Percentiles rank a stretch among this genome's conserved stretches.
phyloP scores from a whole-genome alignment of 306 rosid species.

The Cicer chorassanicum region DNA sequence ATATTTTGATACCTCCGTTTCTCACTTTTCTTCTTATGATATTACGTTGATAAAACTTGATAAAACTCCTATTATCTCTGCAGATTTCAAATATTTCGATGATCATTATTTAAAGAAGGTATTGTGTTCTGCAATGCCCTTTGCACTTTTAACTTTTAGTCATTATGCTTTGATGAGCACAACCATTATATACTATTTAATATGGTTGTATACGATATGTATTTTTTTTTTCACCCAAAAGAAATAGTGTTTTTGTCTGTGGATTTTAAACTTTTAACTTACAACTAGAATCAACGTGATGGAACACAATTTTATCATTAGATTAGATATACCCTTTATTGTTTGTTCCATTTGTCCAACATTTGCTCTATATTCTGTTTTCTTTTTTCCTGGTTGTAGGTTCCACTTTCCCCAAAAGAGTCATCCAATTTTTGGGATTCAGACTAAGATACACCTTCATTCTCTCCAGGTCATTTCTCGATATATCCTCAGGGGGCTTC shows the following conservation, averaged over 20 bases:
- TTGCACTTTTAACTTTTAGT: not conserved
- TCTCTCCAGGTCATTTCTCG: no score
- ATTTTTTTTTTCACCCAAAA: not conserved
- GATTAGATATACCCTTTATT: not conserved
- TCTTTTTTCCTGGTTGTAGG: no score
- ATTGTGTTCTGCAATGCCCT: not conserved
- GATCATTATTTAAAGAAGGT: not conserved
- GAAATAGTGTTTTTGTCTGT: not conserved
- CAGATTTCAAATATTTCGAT: not conserved
- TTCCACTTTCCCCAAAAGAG: no score
- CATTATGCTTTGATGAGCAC: not conserved
- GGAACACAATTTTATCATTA: not conserved
- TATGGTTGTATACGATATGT: not conserved
- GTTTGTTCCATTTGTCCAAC: not conserved
- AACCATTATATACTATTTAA: not conserved
- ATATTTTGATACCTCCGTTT: not conserved
- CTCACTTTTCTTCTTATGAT: not conserved
- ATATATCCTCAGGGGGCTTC: no score
- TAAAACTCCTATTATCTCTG: not conserved
- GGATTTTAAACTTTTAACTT: not conserved
- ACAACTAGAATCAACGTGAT: not conserved
- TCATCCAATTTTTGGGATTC: no score
- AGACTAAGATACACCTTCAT: no score
- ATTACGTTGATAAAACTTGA: conserved; percentile 6
- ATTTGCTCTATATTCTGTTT: no score